phyloP scores from a whole-genome alignment of 345 rosid species.

The Brassica rapa region DNA sequence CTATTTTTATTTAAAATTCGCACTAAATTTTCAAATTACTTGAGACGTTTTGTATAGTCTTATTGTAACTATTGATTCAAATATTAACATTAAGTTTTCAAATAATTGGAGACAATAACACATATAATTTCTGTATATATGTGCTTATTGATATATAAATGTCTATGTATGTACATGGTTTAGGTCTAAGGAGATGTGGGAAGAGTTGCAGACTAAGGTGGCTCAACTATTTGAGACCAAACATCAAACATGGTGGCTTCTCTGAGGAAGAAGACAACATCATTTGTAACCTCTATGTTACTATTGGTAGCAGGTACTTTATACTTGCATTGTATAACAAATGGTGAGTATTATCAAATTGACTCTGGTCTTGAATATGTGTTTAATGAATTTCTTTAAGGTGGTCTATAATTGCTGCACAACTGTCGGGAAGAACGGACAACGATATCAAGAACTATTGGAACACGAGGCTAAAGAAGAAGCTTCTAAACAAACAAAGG shows the following conservation, averaged over 20 bases:
- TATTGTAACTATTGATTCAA: neutral
- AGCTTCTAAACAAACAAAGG: slow-evolving; percentile 65
- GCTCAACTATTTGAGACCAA: slow-evolving; percentile 77
- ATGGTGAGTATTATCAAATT: neutral
- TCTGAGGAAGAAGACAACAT: slow-evolving; percentile 63
- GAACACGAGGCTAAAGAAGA: slow-evolving; percentile 19
- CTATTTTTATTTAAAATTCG: slow-evolving; percentile 5
- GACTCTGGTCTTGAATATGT: slow-evolving; percentile 14
- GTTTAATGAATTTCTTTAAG: slow-evolving; percentile 7
- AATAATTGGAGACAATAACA: neutral
- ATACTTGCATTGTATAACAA: neutral
- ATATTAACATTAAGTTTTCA: neutral
- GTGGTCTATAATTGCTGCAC: neutral
- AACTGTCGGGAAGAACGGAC: neutral
- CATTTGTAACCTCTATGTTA: slow-evolving; percentile 54
- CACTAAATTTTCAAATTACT: neutral
- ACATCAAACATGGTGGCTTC: slow-evolving; percentile 70
- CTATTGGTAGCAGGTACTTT: slow-evolving; percentile 69
- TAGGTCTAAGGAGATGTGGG: slow-evolving; percentile 7
- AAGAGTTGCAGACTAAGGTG: slow-evolving; percentile 73
- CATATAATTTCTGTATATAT: neutral
- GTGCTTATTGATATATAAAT: neutral
- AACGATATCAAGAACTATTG: slow-evolving; percentile 1
- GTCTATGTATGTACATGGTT: neutral
- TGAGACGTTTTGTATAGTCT: slow-evolving; percentile 1